Percentiles rank a stretch among this genome's conserved stretches.
Conservation (phyloP, 169 alveolate genomes). For the Eimeria nieschulzi region DNA sequence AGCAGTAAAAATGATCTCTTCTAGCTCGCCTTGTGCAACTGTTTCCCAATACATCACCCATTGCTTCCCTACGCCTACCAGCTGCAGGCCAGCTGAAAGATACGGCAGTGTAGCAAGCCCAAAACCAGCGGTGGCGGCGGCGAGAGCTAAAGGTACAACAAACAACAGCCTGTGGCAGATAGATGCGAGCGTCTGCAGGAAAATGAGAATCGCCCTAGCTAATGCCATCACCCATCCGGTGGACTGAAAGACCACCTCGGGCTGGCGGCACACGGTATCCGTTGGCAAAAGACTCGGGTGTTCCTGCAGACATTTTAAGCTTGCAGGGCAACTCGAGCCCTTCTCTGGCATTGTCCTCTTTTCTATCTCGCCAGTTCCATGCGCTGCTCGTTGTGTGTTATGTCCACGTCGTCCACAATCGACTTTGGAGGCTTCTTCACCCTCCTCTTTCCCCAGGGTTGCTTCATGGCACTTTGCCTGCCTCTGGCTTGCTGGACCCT, state of each 20-base stretch:
- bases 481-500: too few species aligned
- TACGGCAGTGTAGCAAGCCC: conserved; percentile 45
- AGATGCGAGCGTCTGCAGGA: conserved; percentile 27
- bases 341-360: background rate
- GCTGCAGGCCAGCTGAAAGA: conserved; percentile 25
- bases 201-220: background rate
- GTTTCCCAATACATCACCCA: conserved; percentile 39
- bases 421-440: too few species aligned
- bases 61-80: background rate
- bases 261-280: background rate
- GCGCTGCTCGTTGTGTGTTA: background rate
- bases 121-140: conserved; percentile 51
- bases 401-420: too few species aligned
- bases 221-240: conserved; percentile 5
- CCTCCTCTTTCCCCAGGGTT: too few species aligned
- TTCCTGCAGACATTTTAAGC: too few species aligned
- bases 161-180: conserved; percentile 22
- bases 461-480: too few species aligned
- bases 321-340: background rate
- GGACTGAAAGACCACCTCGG: background rate
- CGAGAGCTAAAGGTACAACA: conserved; percentile 38
- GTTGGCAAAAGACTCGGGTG: background rate
- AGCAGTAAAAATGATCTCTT: conserved; percentile 49
- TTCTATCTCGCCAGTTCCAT: background rate
- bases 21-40: conserved; percentile 45